phyloP scores from a whole-genome alignment of 2,329 filamentous ascomycete species.

The Fusarium burgessii region DNA sequence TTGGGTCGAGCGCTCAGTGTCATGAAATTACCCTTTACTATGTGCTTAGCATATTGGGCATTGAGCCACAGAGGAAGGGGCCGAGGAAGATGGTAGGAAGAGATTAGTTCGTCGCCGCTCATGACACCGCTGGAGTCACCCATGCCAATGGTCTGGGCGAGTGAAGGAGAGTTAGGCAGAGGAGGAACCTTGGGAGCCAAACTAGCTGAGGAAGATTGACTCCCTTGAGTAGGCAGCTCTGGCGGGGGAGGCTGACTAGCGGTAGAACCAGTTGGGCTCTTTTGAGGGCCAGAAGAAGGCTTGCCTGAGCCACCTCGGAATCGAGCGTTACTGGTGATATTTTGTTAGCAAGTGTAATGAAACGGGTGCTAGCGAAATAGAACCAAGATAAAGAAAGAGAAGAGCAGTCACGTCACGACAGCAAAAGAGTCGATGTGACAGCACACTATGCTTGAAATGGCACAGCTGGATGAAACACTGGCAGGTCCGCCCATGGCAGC shows the following conservation, averaged over 20 bases:
- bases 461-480: slow-evolving; percentile 38
- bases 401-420: slow-evolving; percentile 7
- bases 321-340: slow-evolving; percentile 63
- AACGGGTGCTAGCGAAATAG: neutral
- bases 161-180: slow-evolving; percentile 71
- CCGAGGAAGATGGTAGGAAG: slow-evolving; percentile 73
- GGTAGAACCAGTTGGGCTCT: slow-evolving; percentile 64
- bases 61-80: slow-evolving; percentile 78
- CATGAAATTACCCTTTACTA: slow-evolving; percentile 98
- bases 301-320: slow-evolving; percentile 68
- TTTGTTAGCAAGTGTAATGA: slow-evolving; percentile 43
- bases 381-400: slow-evolving; percentile 16
- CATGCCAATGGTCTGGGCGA: slow-evolving; percentile 76
- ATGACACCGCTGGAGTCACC: slow-evolving; percentile 68
- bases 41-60: slow-evolving; percentile 81
- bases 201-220: slow-evolving; percentile 64
- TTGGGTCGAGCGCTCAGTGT: slow-evolving; percentile 94
- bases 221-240: slow-evolving; percentile 59
- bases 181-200: slow-evolving; percentile 70
- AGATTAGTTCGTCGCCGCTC: slow-evolving; percentile 66
- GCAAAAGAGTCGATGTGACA: slow-evolving; percentile 27
- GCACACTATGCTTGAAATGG: slow-evolving; percentile 42
- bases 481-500: slow-evolving; percentile 23
- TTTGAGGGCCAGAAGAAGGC: slow-evolving; percentile 62
- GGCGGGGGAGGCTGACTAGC: slow-evolving; percentile 63